Evolutionary conservation across 345 rosid genomes (phyloP).

Genomic region (Eutrema heterophyllum): DNA sequence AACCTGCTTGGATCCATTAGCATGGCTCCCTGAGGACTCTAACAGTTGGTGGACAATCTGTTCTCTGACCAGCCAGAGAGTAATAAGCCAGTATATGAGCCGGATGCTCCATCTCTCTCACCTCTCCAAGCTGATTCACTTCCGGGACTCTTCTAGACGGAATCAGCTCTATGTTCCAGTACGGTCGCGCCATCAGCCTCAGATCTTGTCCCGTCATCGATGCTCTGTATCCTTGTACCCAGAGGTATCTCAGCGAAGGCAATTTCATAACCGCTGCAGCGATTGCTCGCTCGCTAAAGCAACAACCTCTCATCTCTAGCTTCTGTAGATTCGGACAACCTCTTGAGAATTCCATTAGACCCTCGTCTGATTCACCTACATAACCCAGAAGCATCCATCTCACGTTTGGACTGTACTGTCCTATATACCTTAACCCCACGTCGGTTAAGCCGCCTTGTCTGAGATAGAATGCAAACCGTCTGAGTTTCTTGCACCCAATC

Average conservation of each 20-base stretch:
- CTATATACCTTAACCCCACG: slow-evolving; percentile 74
- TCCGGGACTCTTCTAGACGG: slow-evolving; percentile 43
- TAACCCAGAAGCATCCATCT: slow-evolving; percentile 93
- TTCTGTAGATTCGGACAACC: slow-evolving; percentile 89
- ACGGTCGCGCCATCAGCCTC: slow-evolving; percentile 76
- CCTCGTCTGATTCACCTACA: slow-evolving; percentile 77
- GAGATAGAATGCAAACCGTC: slow-evolving; percentile 77
- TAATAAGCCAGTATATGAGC: slow-evolving; percentile 90
- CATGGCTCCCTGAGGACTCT: slow-evolving; percentile 25
- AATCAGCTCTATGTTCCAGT: slow-evolving; percentile 92
- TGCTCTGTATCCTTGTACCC: slow-evolving; percentile 92
- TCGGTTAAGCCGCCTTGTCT: slow-evolving; percentile 82
- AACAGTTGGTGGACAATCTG: slow-evolving; percentile 75
- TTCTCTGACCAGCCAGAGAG: slow-evolving; percentile 87
- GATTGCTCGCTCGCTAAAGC: slow-evolving; percentile 74
- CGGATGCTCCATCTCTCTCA: slow-evolving; percentile 48
- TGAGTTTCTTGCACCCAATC: slow-evolving; percentile 74
- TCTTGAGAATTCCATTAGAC: slow-evolving; percentile 65
- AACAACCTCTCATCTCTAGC: slow-evolving; percentile 92
- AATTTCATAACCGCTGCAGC: slow-evolving; percentile 59
- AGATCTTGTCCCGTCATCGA: slow-evolving; percentile 52
- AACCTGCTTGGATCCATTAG: slow-evolving; percentile 18
- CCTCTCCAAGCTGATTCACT: slow-evolving; percentile 30
- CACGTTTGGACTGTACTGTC: slow-evolving; percentile 64
- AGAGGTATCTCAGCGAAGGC: slow-evolving; percentile 75